Percentiles rank a stretch among this genome's conserved stretches.
phyloP scores from a whole-genome alignment of 1,284 basidiomycete genomes.

The Pascua sp. region DNA sequence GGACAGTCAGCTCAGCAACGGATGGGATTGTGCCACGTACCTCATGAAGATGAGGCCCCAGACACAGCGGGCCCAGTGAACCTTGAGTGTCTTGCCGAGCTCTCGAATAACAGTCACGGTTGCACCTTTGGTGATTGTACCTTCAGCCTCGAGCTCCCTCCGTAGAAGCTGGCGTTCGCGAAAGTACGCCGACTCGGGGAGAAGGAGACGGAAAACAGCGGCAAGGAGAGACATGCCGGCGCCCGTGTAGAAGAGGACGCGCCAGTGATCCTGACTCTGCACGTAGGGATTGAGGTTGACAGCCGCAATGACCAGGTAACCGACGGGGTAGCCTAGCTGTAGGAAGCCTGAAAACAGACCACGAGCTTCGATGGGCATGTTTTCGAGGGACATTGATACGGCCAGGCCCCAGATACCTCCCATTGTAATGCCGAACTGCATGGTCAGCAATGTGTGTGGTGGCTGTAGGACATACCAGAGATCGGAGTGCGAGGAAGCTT shows the following conservation, averaged over 20 bases:
- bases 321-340: slow-evolving; percentile 70
- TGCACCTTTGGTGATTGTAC: slow-evolving; percentile 52
- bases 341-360: slow-evolving; percentile 80
- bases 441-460: neutral
- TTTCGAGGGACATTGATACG: slow-evolving; percentile 65
- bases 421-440: slow-evolving; percentile 76
- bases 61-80: slow-evolving; percentile 75
- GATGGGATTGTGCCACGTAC: slow-evolving; percentile 78
- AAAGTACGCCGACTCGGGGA: slow-evolving; percentile 79
- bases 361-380: slow-evolving; percentile 78
- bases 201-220: slow-evolving; percentile 63
- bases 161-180: slow-evolving; percentile 46
- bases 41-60: slow-evolving; percentile 62
- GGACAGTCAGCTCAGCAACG: slow-evolving; percentile 15
- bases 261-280: slow-evolving; percentile 48
- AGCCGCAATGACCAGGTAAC: slow-evolving; percentile 58
- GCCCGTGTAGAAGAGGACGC: slow-evolving; percentile 53
- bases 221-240: slow-evolving; percentile 70
- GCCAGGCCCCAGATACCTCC: slow-evolving; percentile 56
- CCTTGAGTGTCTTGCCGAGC: slow-evolving; percentile 67
- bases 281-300: slow-evolving; percentile 59
- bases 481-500: slow-evolving; percentile 53
- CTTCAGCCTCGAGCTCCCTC: slow-evolving; percentile 39
- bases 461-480: slow-evolving; percentile 48
- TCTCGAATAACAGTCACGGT: slow-evolving; percentile 72